phyloP scores from a whole-genome alignment of 805 yeast genomes.

The Metschnikowia hibisci region DNA sequence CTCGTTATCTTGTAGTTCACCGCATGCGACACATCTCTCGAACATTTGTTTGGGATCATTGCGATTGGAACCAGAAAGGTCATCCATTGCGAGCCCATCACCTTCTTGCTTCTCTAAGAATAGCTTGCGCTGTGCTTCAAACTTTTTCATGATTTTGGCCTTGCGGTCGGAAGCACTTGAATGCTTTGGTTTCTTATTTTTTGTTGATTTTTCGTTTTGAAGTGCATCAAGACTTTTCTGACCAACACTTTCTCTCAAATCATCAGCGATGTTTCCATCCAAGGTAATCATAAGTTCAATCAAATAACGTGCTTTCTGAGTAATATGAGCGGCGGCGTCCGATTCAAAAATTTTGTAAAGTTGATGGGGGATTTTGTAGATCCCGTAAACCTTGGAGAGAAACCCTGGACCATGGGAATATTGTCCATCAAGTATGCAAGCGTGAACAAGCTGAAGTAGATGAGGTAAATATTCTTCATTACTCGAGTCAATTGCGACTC shows the following conservation, averaged over 20 bases:
- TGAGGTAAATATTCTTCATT: conserved; percentile 56
- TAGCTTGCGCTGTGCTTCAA: conserved; percentile 50
- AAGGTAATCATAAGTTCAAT: conserved; percentile 48
- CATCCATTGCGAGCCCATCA: background rate
- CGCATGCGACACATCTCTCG: conserved; percentile 24
- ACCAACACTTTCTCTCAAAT: conserved; percentile 57
- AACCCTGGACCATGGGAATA: conserved; percentile 1
- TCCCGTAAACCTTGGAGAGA: conserved; percentile 44
- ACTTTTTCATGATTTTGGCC: conserved; percentile 55
- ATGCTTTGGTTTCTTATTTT: conserved; percentile 44
- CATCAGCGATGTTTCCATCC: conserved; percentile 47
- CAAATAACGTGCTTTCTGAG: conserved; percentile 38
- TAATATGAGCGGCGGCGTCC: conserved; percentile 45
- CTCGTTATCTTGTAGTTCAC: conserved; percentile 22
- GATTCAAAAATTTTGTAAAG: conserved; percentile 30
- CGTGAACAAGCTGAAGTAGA: conserved; percentile 67
- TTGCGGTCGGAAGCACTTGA: conserved; percentile 61
- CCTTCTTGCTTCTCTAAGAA: conserved; percentile 37
- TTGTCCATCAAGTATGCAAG: conserved; percentile 52
- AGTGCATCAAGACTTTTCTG: conserved; percentile 47
- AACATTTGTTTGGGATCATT: background rate
- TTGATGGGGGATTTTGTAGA: conserved; percentile 45
- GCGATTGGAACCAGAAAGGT: no score
- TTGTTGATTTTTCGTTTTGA: conserved; percentile 33
- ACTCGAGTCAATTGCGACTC: conserved; percentile 45